Conservation (phyloP, 768 basidiomycete genomes). For the Phaffia australis region DNA sequence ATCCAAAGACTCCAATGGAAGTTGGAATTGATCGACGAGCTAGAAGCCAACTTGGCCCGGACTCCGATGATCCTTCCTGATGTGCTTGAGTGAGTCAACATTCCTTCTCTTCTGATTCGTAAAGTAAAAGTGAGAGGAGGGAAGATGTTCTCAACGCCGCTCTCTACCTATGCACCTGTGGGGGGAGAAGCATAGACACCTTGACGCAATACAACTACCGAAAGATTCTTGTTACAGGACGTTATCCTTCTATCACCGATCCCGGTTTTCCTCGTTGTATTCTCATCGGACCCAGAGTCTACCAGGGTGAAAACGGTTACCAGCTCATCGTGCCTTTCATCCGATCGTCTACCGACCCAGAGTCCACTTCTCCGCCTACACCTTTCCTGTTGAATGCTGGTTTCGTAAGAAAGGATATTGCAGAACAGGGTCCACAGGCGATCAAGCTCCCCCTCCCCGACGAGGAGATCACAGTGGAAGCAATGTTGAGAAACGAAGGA, state of each 20-base stretch:
- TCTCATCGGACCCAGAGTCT: constrained; percentile 72
- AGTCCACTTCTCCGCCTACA: constrained; percentile 32
- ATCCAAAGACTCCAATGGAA: constrained; percentile 91
- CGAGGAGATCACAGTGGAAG: constrained; percentile 61
- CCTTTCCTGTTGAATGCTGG: constrained; percentile 83
- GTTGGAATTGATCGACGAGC: constrained; percentile 77
- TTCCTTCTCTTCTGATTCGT: neutral
- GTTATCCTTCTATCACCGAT: constrained; percentile 47
- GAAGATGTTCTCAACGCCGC: neutral
- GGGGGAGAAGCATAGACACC: constrained; percentile 1
- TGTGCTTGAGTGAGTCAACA: constrained; percentile 76
- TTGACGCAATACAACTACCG: constrained; percentile 49
- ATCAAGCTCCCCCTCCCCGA: constrained; percentile 26
- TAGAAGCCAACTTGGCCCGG: constrained; percentile 76
- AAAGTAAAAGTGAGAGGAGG: neutral
- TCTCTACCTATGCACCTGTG: neutral
- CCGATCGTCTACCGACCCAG: constrained; percentile 43
- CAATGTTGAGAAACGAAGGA: constrained; percentile 56
- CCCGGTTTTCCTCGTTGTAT: constrained; percentile 50
- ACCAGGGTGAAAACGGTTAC: constrained; percentile 76
- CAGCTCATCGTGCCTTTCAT: constrained; percentile 78
- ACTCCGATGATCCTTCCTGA: constrained; percentile 67
- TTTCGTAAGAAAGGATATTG: constrained; percentile 55
- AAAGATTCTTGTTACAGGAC: constrained; percentile 65
- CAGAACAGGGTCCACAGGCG: constrained; percentile 2